Evolutionary conservation across 2,329 filamentous ascomycete genomes (phyloP).

Genomic region (Cercospora sp.): DNA sequence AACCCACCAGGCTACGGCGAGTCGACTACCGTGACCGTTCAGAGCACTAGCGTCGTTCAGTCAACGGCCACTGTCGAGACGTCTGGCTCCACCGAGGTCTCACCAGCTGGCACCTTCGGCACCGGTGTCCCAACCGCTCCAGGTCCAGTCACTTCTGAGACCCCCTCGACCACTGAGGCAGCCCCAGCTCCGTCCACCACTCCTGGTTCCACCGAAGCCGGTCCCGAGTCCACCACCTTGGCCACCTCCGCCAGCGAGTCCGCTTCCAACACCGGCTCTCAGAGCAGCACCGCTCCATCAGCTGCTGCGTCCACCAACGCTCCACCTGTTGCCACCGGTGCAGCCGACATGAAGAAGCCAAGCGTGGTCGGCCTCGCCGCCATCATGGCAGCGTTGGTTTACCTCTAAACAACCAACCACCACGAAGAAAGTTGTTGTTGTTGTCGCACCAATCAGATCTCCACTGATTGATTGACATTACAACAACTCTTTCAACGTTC

Average conservation of each 20-base stretch:
- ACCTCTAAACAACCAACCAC: slow-evolving; percentile 21
- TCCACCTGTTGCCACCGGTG: slow-evolving; percentile 21
- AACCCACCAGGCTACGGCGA: slow-evolving; percentile 11
- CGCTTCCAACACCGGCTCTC: slow-evolving; percentile 19
- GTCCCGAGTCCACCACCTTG: slow-evolving; percentile 22
- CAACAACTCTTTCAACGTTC: not conserved
- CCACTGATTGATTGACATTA: not conserved
- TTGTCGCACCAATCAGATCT: not conserved
- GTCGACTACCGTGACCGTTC: not conserved
- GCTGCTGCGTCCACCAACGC: slow-evolving; percentile 22
- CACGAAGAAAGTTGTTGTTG: not conserved
- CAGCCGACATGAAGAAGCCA: slow-evolving; percentile 24
- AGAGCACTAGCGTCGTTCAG: slow-evolving; percentile 16
- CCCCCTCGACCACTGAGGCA: slow-evolving; percentile 15
- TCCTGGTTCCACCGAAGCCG: slow-evolving; percentile 17
- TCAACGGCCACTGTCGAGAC: slow-evolving; percentile 15
- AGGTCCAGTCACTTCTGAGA: slow-evolving; percentile 16
- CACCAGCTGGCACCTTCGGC: slow-evolving; percentile 15
- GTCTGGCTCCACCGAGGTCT: slow-evolving; percentile 15
- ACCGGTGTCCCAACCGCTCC: slow-evolving; percentile 14
- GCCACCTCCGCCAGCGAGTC: slow-evolving; percentile 26
- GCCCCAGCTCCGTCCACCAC: slow-evolving; percentile 10
- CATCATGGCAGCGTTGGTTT: slow-evolving; percentile 26
- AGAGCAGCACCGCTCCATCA: slow-evolving; percentile 21
- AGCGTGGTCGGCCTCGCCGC: slow-evolving; percentile 27